Base-by-base conservation (phyloP, 257 asterid genomes). In the Catharanthus roseus region DNA sequence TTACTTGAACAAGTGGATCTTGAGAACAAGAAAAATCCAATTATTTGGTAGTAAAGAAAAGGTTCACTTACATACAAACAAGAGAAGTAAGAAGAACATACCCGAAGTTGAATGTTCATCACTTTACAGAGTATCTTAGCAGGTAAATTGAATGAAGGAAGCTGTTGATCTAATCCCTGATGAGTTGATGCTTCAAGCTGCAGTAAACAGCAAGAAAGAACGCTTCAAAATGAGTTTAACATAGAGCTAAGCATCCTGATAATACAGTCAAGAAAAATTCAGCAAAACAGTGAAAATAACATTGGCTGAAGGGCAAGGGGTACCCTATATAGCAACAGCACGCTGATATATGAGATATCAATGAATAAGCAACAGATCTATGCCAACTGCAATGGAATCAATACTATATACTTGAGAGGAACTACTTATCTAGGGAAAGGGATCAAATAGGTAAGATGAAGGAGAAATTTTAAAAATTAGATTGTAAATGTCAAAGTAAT, bases 101-200 rank as follows among this genome's bases (percentile, higher is more conserved):
- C 99, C 89, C 89, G 93, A 78, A 95, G 97, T 19, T 75, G 82
- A 70, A 91, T 89, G 74, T 89, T 75, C 93, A 95, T 77, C 84
- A 95, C 97, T 83, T 85, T 89, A 90, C 99, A 91, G 64, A 95
- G 88, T 73, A 95, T 91, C 85, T 95, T 91, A 75, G 91, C 81
- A 58, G 97, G 97, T 74, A 93, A 85, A 79, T 91, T 69, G 81
- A 95, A 91, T 6, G 88, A 89, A 79, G 96, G 99, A 77, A 95
- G 95, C 65, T 89, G 95, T 61, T 88, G 99, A 77, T 91, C 97
- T 75, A 84, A 72, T 45, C 90, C 95, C 80, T 91, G 97, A 81
- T 87, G 85, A n/a, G 89, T 95, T 34, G 97, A 91, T 61, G 99
- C 99, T 85, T 95, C 99, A 33, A 95, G 97, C 99, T 95, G 87